These are phyloP conservation scores for Dryas alaskensis DNA, from an alignment of 306 rosid genomes.

Conservation along the genomic window DNA sequence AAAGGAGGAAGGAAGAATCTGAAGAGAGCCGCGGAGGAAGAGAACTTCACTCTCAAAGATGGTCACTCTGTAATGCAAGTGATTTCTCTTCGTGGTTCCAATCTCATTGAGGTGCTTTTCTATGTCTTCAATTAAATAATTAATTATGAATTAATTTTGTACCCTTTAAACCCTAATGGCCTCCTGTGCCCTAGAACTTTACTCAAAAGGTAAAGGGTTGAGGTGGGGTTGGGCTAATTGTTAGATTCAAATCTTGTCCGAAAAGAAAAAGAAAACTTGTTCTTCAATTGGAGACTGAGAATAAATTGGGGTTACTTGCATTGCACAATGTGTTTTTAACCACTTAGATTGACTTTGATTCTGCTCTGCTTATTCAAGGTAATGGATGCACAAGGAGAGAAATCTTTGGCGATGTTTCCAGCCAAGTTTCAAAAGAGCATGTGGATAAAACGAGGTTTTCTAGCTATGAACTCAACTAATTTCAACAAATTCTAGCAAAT, in stretches of 20 bases:
- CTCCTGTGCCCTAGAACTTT: background rate
- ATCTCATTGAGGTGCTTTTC: slow-evolving; percentile 66
- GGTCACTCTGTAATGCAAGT: slow-evolving; percentile 70
- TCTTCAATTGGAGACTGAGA: background rate
- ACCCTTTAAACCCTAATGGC: too few species aligned
- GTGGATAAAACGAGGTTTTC: slow-evolving; percentile 91
- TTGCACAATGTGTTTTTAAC: background rate
- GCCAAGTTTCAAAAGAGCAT: slow-evolving; percentile 89
- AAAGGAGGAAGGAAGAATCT: slow-evolving; percentile 91
- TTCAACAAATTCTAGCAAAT: background rate
- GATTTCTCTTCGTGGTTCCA: slow-evolving; percentile 76
- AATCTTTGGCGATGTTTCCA: slow-evolving; percentile 75
- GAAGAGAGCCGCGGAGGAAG: slow-evolving; percentile 61
- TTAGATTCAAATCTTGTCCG: background rate
- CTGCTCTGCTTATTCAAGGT: slow-evolving; percentile 40
- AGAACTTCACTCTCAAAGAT: slow-evolving; percentile 46
- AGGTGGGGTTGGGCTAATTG: background rate
- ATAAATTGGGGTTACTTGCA: background rate
- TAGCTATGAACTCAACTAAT: background rate
- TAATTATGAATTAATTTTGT: too few species aligned
- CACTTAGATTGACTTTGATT: background rate
- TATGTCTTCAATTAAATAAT: background rate
- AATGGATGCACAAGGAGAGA: slow-evolving; percentile 70
- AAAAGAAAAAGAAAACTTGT: background rate
- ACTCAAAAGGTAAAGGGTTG: background rate